These are phyloP conservation scores for Clarireedia hainanense DNA, from an alignment of 2,329 filamentous ascomycete genomes.

Conservation along the genomic window DNA sequence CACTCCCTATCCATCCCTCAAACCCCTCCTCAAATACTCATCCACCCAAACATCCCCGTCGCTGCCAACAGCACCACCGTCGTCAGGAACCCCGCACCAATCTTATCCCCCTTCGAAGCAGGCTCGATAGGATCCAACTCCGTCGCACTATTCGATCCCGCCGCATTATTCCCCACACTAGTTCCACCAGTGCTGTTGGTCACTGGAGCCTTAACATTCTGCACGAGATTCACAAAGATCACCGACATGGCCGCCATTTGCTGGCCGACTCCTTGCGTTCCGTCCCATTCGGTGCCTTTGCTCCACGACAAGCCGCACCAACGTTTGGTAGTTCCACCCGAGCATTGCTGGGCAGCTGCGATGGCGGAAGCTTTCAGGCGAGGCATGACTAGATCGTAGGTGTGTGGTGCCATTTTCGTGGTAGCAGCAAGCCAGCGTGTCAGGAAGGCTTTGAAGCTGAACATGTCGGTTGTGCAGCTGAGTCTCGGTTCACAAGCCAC, in stretches of 20 bases:
- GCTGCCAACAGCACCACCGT: slow-evolving; percentile 27
- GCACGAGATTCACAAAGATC: slow-evolving; percentile 36
- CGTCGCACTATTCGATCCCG: slow-evolving; percentile 16
- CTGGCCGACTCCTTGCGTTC: slow-evolving; percentile 55
- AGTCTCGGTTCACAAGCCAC: slow-evolving; percentile 46
- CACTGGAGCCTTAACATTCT: slow-evolving; percentile 20
- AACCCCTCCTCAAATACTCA: slow-evolving; percentile 22
- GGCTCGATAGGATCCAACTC: slow-evolving; percentile 15
- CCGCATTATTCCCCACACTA: slow-evolving; percentile 21
- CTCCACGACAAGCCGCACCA: slow-evolving; percentile 50
- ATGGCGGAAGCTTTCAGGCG: slow-evolving; percentile 46
- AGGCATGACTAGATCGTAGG: slow-evolving; percentile 43
- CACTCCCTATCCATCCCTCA: too few species aligned
- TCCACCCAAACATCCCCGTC: slow-evolving; percentile 30
- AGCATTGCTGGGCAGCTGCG: slow-evolving; percentile 49
- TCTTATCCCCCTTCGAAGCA: slow-evolving; percentile 33
- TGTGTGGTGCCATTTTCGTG: slow-evolving; percentile 52
- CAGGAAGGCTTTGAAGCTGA: slow-evolving; percentile 59
- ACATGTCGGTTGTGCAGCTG: slow-evolving; percentile 55
- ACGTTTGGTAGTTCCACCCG: slow-evolving; percentile 43
- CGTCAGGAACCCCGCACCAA: slow-evolving; percentile 37
- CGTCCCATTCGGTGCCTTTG: slow-evolving; percentile 39
- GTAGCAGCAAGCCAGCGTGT: slow-evolving; percentile 51
- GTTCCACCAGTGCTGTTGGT: slow-evolving; percentile 33
- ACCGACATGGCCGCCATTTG: slow-evolving; percentile 65